Evolutionary conservation across 2,329 filamentous ascomycete species (phyloP).

Genomic region (Ascochyta koolunga): DNA sequence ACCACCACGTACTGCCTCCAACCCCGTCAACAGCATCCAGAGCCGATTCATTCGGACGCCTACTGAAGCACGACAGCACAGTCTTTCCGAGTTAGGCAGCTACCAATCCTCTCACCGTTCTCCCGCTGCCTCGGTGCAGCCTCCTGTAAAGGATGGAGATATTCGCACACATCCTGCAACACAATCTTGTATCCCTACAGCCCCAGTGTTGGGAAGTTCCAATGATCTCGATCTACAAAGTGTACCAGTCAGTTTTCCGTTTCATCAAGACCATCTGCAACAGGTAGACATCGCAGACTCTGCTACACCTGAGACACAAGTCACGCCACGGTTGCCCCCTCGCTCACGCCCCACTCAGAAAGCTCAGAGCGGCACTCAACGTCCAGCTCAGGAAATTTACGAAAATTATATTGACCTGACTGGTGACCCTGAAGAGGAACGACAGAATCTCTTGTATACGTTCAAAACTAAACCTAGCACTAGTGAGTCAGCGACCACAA

Average conservation of each 20-base stretch:
- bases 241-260: background rate
- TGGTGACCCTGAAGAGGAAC: conserved; percentile 21
- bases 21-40: background rate
- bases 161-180: background rate
- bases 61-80: conserved; percentile 16
- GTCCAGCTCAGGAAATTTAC: background rate
- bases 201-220: background rate
- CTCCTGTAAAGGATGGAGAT: background rate
- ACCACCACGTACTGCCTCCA: background rate
- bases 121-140: background rate
- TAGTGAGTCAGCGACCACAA: background rate
- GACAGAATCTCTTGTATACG: conserved; percentile 17
- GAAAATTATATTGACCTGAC: conserved; percentile 25
- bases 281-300: conserved; percentile 3
- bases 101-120: background rate
- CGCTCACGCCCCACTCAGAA: background rate
- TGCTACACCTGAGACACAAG: no score
- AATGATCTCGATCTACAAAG: background rate
- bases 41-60: background rate
- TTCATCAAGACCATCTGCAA: conserved; percentile 2
- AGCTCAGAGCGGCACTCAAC: background rate
- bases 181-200: background rate
- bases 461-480: conserved; percentile 15
- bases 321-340: background rate
- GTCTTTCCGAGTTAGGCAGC: conserved; percentile 9